Evolutionary conservation across 306 rosid genomes (phyloP).

Genomic region (Senna siamea): DNA sequence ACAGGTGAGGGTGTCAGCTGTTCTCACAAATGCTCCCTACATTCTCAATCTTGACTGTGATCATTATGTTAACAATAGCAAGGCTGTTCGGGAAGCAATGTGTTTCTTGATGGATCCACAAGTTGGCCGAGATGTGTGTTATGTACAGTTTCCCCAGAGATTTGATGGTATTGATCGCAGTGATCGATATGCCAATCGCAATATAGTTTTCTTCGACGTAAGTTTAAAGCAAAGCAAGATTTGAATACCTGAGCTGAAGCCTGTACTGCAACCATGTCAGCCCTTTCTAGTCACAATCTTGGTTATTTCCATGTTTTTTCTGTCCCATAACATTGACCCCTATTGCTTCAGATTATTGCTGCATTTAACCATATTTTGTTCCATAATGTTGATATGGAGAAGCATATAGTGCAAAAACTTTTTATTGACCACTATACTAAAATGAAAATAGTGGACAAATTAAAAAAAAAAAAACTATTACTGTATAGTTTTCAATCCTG

Average conservation of each 20-base stretch:
- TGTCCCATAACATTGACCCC: not conserved
- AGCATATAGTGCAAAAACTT: not conserved
- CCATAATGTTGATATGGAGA: not conserved
- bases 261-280: too few species aligned
- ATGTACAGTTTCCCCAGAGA: conserved; percentile 97
- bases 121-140: conserved; percentile 83
- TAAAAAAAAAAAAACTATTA: too few species aligned
- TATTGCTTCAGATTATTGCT: too few species aligned
- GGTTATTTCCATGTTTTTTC: conserved; percentile 1
- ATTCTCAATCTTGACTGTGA: conserved; percentile 98
- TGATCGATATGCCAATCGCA: conserved; percentile 97
- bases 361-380: conserved; percentile 15
- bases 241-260: not conserved
- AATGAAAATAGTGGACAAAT: too few species aligned
- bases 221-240: conserved; percentile 44
- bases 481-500: too few species aligned
- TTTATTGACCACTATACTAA: too few species aligned
- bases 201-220: conserved; percentile 97
- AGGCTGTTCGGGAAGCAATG: conserved; percentile 97
- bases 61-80: conserved; percentile 95
- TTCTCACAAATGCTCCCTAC: conserved; percentile 96
- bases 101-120: conserved; percentile 97
- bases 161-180: conserved; percentile 98
- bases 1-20: conserved; percentile 95
- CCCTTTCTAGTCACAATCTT: not conserved